Evolutionary conservation across 306 rosid genomes (phyloP).

Genomic region (Dryas drummondii): DNA sequence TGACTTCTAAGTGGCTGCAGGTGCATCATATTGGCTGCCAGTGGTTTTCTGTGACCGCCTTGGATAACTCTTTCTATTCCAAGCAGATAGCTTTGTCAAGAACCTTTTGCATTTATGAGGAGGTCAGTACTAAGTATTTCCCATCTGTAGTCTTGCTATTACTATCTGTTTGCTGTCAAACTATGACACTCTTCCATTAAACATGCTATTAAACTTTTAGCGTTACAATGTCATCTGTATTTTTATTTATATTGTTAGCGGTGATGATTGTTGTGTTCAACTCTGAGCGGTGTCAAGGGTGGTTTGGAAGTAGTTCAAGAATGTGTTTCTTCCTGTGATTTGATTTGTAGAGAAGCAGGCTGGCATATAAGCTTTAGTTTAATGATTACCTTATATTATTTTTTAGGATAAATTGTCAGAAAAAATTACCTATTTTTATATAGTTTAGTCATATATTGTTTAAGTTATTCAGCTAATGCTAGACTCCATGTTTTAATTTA

Average conservation of each 20-base stretch:
- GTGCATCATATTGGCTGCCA: slow-evolving; percentile 72
- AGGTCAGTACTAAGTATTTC: slow-evolving; percentile 46
- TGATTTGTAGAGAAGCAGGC: neutral
- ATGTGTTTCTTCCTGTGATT: neutral
- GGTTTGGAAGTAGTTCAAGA: too few species aligned
- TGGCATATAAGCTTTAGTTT: slow-evolving; percentile 2
- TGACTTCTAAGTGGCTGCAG: slow-evolving; percentile 31
- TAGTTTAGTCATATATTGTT: slow-evolving; percentile 16
- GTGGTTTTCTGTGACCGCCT: slow-evolving; percentile 63
- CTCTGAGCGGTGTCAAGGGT: too few species aligned
- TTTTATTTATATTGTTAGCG: neutral
- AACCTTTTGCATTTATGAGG: slow-evolving; percentile 87
- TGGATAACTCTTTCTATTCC: slow-evolving; percentile 52
- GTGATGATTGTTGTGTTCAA: too few species aligned
- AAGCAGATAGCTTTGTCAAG: slow-evolving; percentile 72
- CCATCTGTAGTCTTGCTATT: slow-evolving; percentile 27
- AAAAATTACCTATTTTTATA: neutral
- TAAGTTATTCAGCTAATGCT: slow-evolving; percentile 17
- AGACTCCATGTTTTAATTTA: slow-evolving; percentile 16
- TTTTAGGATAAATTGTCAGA: neutral
- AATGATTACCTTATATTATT: neutral
- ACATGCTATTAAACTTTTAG: neutral
- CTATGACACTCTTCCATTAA: neutral
- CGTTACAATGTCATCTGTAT: neutral
- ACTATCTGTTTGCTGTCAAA: slow-evolving; percentile 17